Evolutionary conservation across 2,329 filamentous ascomycete genomes (phyloP), one percentile per base, ranked within the genome.

Genomic region (Monilinia aucupariae): DNA sequence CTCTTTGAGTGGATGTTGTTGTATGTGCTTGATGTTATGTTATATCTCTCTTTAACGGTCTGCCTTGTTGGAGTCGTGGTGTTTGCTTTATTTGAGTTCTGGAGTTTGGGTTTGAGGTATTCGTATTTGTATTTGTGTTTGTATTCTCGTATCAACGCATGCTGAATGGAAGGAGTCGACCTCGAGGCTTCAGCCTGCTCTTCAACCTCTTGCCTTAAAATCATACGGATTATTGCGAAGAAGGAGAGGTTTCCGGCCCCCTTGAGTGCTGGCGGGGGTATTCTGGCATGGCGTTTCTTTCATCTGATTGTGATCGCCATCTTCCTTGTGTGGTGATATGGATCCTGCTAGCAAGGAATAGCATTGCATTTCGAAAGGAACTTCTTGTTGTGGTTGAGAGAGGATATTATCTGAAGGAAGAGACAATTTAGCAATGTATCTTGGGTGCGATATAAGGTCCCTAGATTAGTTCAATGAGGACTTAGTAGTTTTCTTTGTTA

Each of bases 191-290:
- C 3, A 13, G 7, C 12, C 17, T 7, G 12, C 12, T 25, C 12
- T 45, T 25, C 20, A 13, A 3, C 10, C 3, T 1, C 1, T 6
- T 56, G 0, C 7, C 9, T 17, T 17, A 12, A 22, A 34, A 0
- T 17, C 2, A 1, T 22, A 22, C n/a, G 27, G 15, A 17, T 34
- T 4, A 1, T 2, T 4, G 4, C 7, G 4, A 34, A 10, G 12
- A 0, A 22, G 2, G 17, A 34, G 8, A 56, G 12, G 12, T 1
- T 5, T 1, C 13, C 17, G 4, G 12, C 8, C n/a, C 1, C 6
- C 5, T 22, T n/a, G 8, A 10, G 4, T 22, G 13, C 12, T 7
- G 20, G 7, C 13, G 2, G 15, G 7, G 30, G 3, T 47, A 10
- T n/a, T 22, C 7, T 56, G 17, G n/a, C 20, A 20, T 17, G 25